Percentiles rank a stretch among this genome's conserved stretches.
phyloP scores from a whole-genome alignment of 2,329 filamentous ascomycete species.

The Hymenoscyphus repandus region DNA sequence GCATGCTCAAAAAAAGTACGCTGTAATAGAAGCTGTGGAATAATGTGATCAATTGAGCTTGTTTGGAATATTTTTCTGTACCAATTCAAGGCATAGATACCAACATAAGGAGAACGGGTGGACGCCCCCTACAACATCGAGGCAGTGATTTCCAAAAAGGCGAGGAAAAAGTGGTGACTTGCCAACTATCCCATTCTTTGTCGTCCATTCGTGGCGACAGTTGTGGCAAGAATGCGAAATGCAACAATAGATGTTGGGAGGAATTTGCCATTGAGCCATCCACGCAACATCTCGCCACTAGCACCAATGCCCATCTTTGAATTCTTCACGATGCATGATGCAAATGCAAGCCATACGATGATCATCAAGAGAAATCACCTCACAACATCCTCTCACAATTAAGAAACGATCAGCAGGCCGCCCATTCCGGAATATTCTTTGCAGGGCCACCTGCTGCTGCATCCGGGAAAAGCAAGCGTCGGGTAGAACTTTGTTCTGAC shows the following conservation, averaged over 20 bases:
- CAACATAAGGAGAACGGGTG: too few relatives aligned
- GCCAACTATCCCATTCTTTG: too few relatives aligned
- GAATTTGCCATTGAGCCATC: background rate
- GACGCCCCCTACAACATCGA: too few relatives aligned
- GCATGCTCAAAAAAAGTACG: too few relatives aligned
- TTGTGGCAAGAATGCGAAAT: slow-evolving; percentile 4
- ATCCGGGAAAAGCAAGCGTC: background rate
- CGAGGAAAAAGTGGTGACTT: too few relatives aligned
- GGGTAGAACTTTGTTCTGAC: background rate
- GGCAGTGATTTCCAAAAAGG: too few relatives aligned
- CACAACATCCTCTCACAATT: background rate
- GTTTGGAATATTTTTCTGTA: too few relatives aligned
- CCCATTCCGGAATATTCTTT: slow-evolving; percentile 4
- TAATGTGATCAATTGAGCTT: too few relatives aligned
- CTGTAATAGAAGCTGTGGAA: too few relatives aligned
- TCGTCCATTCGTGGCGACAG: background rate
- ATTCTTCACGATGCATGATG: background rate
- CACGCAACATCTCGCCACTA: background rate
- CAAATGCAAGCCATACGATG: background rate
- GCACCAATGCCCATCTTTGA: background rate
- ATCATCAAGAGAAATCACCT: background rate
- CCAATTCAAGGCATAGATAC: too few relatives aligned
- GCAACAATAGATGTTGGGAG: slow-evolving; percentile 1
- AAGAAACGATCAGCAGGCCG: background rate
- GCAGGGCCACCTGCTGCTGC: background rate